Evolutionary conservation across 148 eudicot genomes (phyloP).

Genomic region (Vaccinium corymbosum): DNA sequence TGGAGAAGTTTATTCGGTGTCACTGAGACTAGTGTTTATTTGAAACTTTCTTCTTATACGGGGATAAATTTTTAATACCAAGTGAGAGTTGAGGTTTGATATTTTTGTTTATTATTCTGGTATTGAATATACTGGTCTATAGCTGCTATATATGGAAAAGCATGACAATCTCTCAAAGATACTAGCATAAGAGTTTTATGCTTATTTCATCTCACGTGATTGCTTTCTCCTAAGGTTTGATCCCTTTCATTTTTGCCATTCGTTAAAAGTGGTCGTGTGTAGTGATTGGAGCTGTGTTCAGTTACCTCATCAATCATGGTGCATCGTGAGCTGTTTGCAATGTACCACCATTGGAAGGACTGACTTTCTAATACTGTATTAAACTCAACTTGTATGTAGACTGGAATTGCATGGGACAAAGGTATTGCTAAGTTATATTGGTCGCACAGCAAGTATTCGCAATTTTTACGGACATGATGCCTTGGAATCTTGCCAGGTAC

Average conservation of each 20-base stretch:
- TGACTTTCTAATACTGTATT: background rate
- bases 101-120: background rate
- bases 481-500: slow-evolving; percentile 56
- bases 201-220: background rate
- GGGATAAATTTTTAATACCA: background rate
- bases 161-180: background rate
- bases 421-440: slow-evolving; percentile 63
- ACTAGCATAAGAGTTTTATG: background rate
- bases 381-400: slow-evolving; percentile 29
- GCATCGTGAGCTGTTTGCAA: background rate
- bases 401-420: slow-evolving; percentile 47
- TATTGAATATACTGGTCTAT: background rate
- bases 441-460: slow-evolving; percentile 37
- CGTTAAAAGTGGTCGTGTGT: background rate
- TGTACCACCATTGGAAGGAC: background rate
- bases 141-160: background rate
- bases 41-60: background rate
- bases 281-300: background rate
- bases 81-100: background rate
- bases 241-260: background rate
- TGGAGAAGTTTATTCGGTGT: background rate
- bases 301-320: background rate
- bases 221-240: background rate
- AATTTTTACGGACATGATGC: slow-evolving; percentile 55
- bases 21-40: background rate